A percentile compares a stretch with the other conserved stretches of the same genome.
These are phyloP conservation scores for Lepidium aucheri DNA, from an alignment of 345 rosid species.

Conservation along the genomic window DNA sequence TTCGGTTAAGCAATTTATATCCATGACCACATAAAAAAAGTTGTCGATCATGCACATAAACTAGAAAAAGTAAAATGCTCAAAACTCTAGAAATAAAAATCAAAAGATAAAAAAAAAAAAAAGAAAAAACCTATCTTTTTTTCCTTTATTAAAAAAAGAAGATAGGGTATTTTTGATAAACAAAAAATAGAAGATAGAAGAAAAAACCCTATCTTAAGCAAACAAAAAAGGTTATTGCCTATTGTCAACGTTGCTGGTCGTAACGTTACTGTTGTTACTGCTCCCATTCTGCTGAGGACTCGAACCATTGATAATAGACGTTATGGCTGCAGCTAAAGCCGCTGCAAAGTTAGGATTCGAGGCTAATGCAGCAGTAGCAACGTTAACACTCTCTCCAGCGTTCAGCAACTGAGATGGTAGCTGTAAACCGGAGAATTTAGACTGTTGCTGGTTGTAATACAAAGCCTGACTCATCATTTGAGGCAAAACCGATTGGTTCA, in stretches of 20 bases:
- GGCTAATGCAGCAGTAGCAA: constrained; percentile 56
- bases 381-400: constrained; percentile 43
- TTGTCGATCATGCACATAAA: constrained; percentile 8
- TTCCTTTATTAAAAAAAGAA: no score
- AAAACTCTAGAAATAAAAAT: background rate
- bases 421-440: constrained; percentile 80
- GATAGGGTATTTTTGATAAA: no score
- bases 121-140: background rate
- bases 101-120: background rate
- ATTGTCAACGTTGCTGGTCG: constrained; percentile 23
- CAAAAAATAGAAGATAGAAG: background rate
- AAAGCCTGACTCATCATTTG: constrained; percentile 60
- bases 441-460: constrained; percentile 50
- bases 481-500: constrained; percentile 28
- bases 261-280: constrained; percentile 11
- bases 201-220: constrained; percentile 1
- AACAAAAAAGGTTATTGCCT: constrained; percentile 10
- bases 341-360: constrained; percentile 91
- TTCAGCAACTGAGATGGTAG: constrained; percentile 33
- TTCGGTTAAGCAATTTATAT: background rate
- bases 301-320: constrained; percentile 65
- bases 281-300: constrained; percentile 12
- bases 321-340: constrained; percentile 89
- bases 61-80: background rate
- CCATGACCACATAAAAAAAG: background rate